Evolutionary conservation across 2,329 filamentous ascomycete species (phyloP), one percentile per base, ranked within the genome.

Genomic region (Blastomyces emzantsi): DNA sequence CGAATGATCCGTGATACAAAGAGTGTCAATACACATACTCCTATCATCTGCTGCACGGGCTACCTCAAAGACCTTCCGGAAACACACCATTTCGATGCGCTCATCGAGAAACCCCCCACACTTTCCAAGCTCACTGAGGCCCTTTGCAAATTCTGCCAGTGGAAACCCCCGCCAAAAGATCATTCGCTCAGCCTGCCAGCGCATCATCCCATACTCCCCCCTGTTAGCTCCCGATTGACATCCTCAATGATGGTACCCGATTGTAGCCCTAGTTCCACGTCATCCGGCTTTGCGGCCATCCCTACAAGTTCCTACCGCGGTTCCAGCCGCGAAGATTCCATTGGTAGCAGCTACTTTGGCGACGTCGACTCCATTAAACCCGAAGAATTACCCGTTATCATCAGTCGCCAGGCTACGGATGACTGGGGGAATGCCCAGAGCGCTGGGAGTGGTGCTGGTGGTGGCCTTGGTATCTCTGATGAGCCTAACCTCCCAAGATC

Each of bases 1-100:
- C 89, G 94, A 43, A 99, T 99, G 94, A 92, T 99, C 69, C 87
- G 94, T 58, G 93, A 97, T 73, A 97, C 93, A 0, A 94, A 93
- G 78, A 97, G 97, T 74, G 86, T 90, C 64, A 99, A 99, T 73
- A 89, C 90, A 0, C 87, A 94, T 69, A 99, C 94, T 0, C 94
- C 94, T 0, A 96, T 99, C 66, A 91, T 99, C 63, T 92, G 92
- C 58, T 93, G 99, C 43, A 99, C 94, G 3, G 93, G 94, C 7
- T 99, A 99, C 74, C 80, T 99, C n/a, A 97, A 97, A 74, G 94
- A 99, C 72, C 81, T 99, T 1, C 92, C 94, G 69, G 92, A 92
- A 65, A 90, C 91, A 3, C 93, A 99, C 76, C 90, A 97, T 75
- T 99, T 99, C 72, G 92, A 97, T 74, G 90, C 90, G 0, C 81